Evolutionary conservation across 2,329 filamentous ascomycete genomes (phyloP).

Genomic region (Biscogniauxia mediterranea): DNA sequence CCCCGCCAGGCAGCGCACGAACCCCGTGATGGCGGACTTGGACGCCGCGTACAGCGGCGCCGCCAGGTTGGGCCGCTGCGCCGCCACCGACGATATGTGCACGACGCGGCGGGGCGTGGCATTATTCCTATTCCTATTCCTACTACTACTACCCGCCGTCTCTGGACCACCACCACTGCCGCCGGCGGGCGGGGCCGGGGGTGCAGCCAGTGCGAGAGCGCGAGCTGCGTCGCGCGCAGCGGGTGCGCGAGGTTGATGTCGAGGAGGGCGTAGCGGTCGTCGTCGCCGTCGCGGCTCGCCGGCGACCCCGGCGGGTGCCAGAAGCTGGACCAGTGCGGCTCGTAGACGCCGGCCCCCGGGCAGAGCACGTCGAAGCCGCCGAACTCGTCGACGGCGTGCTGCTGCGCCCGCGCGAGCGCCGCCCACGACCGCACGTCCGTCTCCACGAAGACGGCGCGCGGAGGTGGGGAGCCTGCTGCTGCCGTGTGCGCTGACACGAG

Average conservation of each 20-base stretch:
- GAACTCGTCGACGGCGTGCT: slow-evolving; percentile 36
- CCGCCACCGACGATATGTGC: slow-evolving; percentile 39
- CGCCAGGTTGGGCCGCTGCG: slow-evolving; percentile 33
- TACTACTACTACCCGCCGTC: too few species aligned
- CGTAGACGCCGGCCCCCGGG: slow-evolving; percentile 47
- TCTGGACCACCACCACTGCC: too few species aligned
- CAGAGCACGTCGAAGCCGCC: slow-evolving; percentile 42
- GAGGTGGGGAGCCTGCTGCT: slow-evolving; percentile 5
- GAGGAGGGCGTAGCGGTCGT: slow-evolving; percentile 34
- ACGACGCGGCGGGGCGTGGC: slow-evolving; percentile 35
- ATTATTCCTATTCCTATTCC: too few species aligned
- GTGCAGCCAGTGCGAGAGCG: slow-evolving; percentile 38
- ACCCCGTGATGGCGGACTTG: slow-evolving; percentile 40
- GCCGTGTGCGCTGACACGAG: slow-evolving; percentile 29
- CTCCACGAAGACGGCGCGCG: slow-evolving; percentile 40
- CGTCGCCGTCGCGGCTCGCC: slow-evolving; percentile 30
- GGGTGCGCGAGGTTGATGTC: slow-evolving; percentile 44
- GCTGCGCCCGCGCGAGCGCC: slow-evolving; percentile 35
- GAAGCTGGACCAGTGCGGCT: slow-evolving; percentile 43
- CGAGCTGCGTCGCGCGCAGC: slow-evolving; percentile 40
- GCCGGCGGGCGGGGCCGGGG: slow-evolving; percentile 23
- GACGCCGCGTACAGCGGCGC: slow-evolving; percentile 40
- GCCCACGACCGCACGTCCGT: slow-evolving; percentile 46
- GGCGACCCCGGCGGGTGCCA: slow-evolving; percentile 41
- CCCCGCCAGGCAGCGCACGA: slow-evolving; percentile 39